These are phyloP conservation scores for Hygrocybe coccinea DNA, from an alignment of 768 basidiomycete species.

Conservation along the genomic window DNA sequence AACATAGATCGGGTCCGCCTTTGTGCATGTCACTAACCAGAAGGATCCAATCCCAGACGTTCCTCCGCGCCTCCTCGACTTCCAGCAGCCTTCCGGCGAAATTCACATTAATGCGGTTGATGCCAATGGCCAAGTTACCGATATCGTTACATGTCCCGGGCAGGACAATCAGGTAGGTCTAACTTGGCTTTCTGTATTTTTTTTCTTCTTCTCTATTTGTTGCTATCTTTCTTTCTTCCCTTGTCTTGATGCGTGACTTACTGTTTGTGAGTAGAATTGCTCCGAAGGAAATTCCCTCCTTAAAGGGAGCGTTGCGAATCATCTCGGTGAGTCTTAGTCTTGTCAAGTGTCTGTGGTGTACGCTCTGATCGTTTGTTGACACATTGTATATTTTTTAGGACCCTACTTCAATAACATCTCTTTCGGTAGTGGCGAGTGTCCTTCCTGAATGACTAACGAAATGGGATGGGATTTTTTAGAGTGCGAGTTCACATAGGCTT, in stretches of 20 bases:
- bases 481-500: no score
- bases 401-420: slow-evolving; percentile 29
- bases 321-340: slow-evolving; percentile 15
- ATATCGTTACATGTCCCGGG: slow-evolving; percentile 32
- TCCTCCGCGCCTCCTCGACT: slow-evolving; percentile 34
- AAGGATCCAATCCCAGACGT: slow-evolving; percentile 40
- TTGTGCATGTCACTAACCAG: slow-evolving; percentile 36
- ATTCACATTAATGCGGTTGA: slow-evolving; percentile 37
- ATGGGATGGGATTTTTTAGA: no score
- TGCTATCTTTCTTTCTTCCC: neutral
- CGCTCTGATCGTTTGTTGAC: neutral
- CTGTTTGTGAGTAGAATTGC: slow-evolving; percentile 21
- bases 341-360: neutral
- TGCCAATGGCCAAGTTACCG: slow-evolving; percentile 22
- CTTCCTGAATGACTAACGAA: no score
- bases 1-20: slow-evolving; percentile 24
- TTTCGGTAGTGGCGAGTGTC: slow-evolving; percentile 16
- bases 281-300: slow-evolving; percentile 20
- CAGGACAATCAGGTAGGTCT: slow-evolving; percentile 34
- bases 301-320: slow-evolving; percentile 17
- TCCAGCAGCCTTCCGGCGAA: slow-evolving; percentile 38
- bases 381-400: slow-evolving; percentile 14
- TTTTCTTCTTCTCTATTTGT: no score
- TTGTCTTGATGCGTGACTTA: neutral
- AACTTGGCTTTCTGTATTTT: no score